Evolutionary conservation across 345 rosid species (phyloP).

Genomic region (Carallia pectinifolia): DNA sequence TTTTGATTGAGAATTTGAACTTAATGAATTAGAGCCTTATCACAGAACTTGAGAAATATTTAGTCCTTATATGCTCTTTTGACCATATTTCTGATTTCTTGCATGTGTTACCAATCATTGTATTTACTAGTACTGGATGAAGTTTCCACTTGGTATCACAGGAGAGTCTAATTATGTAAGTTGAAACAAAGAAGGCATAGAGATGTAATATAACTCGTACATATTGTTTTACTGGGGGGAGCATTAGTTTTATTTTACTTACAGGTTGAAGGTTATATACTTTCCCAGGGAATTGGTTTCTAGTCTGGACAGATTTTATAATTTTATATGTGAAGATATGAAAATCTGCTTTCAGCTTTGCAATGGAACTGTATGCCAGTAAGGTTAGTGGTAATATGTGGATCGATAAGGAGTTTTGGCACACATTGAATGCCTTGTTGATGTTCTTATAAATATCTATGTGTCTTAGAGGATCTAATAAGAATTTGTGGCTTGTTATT

Average conservation of each 20-base stretch:
- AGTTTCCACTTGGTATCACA: background rate
- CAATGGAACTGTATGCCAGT: no score
- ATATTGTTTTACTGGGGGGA: background rate
- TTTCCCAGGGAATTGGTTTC: background rate
- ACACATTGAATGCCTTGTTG: background rate
- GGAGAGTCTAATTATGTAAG: background rate
- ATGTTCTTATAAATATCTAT: background rate
- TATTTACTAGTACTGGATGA: background rate
- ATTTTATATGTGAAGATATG: background rate
- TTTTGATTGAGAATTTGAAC: background rate
- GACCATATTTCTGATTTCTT: background rate
- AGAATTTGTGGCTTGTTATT: slow-evolving; percentile 12
- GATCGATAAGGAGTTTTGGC: background rate
- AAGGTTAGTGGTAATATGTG: background rate
- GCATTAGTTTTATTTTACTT: background rate
- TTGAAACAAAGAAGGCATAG: background rate
- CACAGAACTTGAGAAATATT: background rate
- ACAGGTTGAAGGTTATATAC: background rate
- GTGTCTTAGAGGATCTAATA: background rate
- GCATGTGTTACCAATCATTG: background rate
- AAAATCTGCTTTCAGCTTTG: background rate
- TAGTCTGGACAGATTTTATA: no score
- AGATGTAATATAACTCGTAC: background rate
- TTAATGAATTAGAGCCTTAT: background rate
- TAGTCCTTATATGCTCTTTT: background rate